Evolutionary conservation across 192 early-diverging fungal genomes (phyloP).

Genomic region (Chytriomyces hyalinus): DNA sequence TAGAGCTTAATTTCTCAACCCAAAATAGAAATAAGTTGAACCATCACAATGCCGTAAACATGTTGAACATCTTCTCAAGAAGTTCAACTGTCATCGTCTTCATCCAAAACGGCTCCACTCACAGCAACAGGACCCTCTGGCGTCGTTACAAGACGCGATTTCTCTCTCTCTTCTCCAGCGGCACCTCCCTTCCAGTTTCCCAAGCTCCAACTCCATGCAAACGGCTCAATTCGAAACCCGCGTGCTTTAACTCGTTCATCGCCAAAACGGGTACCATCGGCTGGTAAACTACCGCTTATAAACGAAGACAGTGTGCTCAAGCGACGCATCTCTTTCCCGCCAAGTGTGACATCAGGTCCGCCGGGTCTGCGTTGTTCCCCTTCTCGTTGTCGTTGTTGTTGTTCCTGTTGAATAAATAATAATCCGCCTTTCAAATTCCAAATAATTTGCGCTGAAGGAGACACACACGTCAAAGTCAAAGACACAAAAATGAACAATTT

Average conservation of each 20-base stretch:
- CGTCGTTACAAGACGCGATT: no score
- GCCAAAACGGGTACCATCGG: not conserved
- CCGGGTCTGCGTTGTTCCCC: no score
- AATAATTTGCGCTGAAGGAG: no score
- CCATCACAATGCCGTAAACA: conserved; percentile 35
- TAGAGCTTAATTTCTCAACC: no score
- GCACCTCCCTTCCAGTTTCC: not conserved
- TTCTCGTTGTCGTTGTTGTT: no score
- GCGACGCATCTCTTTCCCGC: not conserved
- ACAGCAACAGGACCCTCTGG: not conserved
- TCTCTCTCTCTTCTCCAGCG: not conserved
- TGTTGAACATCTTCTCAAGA: conserved; percentile 30
- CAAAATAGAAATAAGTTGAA: no score
- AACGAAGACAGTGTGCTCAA: not conserved
- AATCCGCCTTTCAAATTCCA: no score
- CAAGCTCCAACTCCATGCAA: not conserved
- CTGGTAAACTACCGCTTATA: not conserved
- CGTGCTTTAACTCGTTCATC: not conserved
- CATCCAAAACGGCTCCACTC: conserved; percentile 39
- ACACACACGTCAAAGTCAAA: no score
- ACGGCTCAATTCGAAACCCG: not conserved
- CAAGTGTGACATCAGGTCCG: conserved; percentile 15
- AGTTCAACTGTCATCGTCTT: conserved; percentile 38
- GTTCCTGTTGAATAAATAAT: no score
- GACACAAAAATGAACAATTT: no score